Base-by-base conservation (phyloP, 495 filamentous ascomycete species). In the Stereocaulon alpinum region DNA sequence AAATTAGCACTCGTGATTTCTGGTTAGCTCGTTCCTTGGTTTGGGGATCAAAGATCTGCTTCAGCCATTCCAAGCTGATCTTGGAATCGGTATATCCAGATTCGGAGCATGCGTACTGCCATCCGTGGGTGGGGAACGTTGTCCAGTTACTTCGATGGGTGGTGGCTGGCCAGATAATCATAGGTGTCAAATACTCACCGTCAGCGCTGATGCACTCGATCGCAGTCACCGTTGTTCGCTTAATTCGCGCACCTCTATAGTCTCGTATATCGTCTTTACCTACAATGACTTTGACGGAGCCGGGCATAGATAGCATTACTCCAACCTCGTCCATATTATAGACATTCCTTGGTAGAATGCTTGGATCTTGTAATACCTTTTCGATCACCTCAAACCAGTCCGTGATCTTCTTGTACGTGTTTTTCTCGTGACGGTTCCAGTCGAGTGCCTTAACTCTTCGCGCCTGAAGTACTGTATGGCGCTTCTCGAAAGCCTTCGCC, bases 321-420 rank as follows among this genome's bases (percentile, higher is more conserved):
- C 67, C 54, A 41, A 62, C 67, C 63, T 69, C 60, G 57, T 70
- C 55, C 52, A 66, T 70, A 50, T 70, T 68, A 65, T 70, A 68
- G 18, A 70, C 57, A 58, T 70, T 70, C 48, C 68, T 63, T 34
- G 29, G 17, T 0, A 68, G 61, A 30, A 69, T 58, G 55, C 42
- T 58, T 7, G 67, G 61, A 61, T 63, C 61, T 50, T 69, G 51
- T 51, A 69, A 55, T 41, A 67, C 55, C 64, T 60, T 53, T 55
- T 56, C 37, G 47, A 69, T 66, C 45, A 67, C 63, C 52, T 70
- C 63, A 67, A 73, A 74, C 68, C 62, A 74, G 59, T 69, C 55
- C 54, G 29, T 62, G 30, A 74, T 60, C 70, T 74, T 74, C 11
- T 66, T 55, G 66, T 72, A 69, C 29, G 68, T 74, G 49, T n/a